These are phyloP conservation scores for Trichoderma guizhouense DNA, from an alignment of 2,329 filamentous ascomycete species.

Conservation along the genomic window DNA sequence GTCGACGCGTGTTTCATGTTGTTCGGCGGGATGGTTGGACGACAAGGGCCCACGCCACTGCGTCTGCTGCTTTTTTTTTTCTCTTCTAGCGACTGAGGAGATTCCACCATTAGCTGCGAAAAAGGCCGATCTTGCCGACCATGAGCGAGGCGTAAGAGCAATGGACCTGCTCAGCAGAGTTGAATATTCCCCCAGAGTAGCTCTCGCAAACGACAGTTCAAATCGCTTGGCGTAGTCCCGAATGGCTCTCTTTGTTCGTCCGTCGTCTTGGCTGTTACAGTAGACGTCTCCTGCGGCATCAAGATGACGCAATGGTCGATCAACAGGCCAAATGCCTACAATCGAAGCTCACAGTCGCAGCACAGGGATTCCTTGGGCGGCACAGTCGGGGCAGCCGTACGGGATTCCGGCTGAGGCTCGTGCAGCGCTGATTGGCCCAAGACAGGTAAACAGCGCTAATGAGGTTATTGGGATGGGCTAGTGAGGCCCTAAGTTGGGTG, in stretches of 20 bases:
- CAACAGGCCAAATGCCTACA: neutral
- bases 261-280: neutral
- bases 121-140: conserved; percentile 3
- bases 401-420: neutral
- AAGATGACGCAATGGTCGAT: conserved; percentile 14
- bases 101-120: conserved; percentile 1
- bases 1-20: conserved; percentile 13
- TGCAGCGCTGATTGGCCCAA: neutral
- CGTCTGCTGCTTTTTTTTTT: neutral
- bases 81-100: neutral
- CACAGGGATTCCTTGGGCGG: neutral
- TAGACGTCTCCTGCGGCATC: neutral
- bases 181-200: neutral
- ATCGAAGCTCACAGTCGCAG: neutral
- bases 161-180: neutral
- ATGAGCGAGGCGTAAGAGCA: neutral
- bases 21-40: conserved; percentile 10
- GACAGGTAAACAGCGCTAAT: neutral
- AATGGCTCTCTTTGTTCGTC: neutral
- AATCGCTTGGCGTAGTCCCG: neutral
- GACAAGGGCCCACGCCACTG: conserved; percentile 1
- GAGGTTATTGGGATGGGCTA: conserved; percentile 2
- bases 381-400: conserved; percentile 2
- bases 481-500: neutral
- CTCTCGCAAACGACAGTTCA: neutral